A percentile compares a stretch with the other conserved stretches of the same genome.
Conservation (phyloP, 1,139 yeast species). For the Meyerozyma elateridarum region DNA sequence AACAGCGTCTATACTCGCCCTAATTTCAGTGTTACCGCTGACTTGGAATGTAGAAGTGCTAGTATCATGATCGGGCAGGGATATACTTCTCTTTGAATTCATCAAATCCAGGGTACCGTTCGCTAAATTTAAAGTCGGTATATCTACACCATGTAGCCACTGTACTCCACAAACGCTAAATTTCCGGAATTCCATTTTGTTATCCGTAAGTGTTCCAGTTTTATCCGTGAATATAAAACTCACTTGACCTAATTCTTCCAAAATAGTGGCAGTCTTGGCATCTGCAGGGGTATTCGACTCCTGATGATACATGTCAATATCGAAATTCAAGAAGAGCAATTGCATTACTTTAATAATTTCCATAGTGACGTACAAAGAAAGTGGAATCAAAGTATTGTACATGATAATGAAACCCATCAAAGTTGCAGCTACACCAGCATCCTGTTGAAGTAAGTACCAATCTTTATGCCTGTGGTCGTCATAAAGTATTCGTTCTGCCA, state of each 20-base stretch:
- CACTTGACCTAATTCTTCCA: constrained; percentile 96
- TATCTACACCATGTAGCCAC: constrained; percentile 79
- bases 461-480: constrained; percentile 39
- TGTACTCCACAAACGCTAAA: constrained; percentile 82
- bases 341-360: constrained; percentile 91
- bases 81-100: not conserved
- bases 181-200: constrained; percentile 80
- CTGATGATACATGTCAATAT: constrained; percentile 89
- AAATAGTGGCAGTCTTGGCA: constrained; percentile 90
- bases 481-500: constrained; percentile 65
- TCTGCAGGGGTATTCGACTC: constrained; percentile 88
- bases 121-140: no score
- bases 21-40: constrained; percentile 2
- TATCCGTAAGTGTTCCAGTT: constrained; percentile 95
- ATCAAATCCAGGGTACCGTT: constrained; percentile 5
- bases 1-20: constrained; percentile 23
- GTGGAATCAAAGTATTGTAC: constrained; percentile 94
- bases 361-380: constrained; percentile 93
- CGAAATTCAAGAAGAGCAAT: constrained; percentile 74
- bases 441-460: constrained; percentile 74
- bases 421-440: constrained; percentile 86
- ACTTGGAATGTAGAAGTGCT: no score
- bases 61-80: no score
- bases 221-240: constrained; percentile 93
- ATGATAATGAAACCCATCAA: constrained; percentile 94